These are phyloP conservation scores for Penicillium goetzii DNA, from an alignment of 495 filamentous ascomycete genomes.

Conservation along the genomic window DNA sequence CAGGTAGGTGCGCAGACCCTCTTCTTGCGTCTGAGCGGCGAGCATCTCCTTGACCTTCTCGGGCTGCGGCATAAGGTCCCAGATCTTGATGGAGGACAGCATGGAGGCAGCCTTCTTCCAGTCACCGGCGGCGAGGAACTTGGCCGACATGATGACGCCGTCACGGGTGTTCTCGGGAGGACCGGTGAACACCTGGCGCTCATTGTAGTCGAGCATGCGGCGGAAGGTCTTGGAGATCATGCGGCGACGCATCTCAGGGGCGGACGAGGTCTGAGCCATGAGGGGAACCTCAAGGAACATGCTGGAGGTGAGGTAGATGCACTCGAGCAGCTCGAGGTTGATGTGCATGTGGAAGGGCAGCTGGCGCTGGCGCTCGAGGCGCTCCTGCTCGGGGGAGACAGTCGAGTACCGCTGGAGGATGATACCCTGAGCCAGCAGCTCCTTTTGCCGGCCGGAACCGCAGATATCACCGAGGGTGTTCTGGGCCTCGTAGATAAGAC, in stretches of 20 bases:
- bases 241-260: constrained; percentile 94
- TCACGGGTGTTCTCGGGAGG: constrained; percentile 98
- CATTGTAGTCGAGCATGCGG: constrained; percentile 98
- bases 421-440: constrained; percentile 94
- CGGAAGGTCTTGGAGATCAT: constrained; percentile 99
- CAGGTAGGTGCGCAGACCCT: constrained; percentile 95
- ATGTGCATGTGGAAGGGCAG: constrained; percentile 99
- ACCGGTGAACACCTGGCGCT: constrained; percentile 98
- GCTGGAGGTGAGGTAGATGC: constrained; percentile 96
- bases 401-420: constrained; percentile 96
- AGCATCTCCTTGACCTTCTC: constrained; percentile 96
- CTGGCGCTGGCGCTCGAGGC: constrained; percentile 92
- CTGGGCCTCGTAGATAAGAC: constrained; percentile 95
- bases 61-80: constrained; percentile 89
- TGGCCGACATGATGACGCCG: constrained; percentile 98
- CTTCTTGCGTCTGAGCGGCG: constrained; percentile 95
- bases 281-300: constrained; percentile 99
- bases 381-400: constrained; percentile 95
- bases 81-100: constrained; percentile 97
- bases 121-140: constrained; percentile 92
- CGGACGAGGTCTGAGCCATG: constrained; percentile 92
- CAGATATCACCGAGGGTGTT: constrained; percentile 97
- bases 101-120: constrained; percentile 96
- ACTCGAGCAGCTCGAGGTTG: constrained; percentile 97
- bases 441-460: constrained; percentile 95